Percentiles rank a stretch among this genome's conserved stretches.
These are phyloP conservation scores for Lyophyllum semitale DNA, from an alignment of 768 basidiomycete species.

Conservation along the genomic window DNA sequence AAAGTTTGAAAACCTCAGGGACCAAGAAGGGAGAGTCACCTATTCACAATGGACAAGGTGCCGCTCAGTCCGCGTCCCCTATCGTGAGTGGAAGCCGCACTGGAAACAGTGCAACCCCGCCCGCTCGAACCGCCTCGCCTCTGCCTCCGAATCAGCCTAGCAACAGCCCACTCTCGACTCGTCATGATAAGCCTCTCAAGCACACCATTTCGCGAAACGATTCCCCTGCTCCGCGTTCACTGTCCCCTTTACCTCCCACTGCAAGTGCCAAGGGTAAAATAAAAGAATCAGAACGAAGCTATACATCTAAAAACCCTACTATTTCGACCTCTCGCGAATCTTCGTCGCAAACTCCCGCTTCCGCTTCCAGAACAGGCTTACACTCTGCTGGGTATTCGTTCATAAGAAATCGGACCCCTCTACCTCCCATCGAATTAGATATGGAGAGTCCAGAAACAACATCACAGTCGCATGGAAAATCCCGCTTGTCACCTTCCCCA, in stretches of 20 bases:
- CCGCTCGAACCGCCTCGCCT: neutral
- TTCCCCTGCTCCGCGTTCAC: neutral
- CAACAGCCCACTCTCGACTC: neutral
- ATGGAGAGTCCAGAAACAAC: conserved; percentile 17
- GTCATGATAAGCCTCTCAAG: neutral
- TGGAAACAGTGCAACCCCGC: neutral
- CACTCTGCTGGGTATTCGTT: conserved; percentile 35
- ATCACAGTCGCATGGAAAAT: conserved; percentile 14
- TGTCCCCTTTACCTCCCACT: neutral
- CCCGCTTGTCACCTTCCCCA: conserved; percentile 27
- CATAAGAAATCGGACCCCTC: conserved; percentile 29
- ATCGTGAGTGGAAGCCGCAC: neutral
- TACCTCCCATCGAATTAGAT: conserved; percentile 44
- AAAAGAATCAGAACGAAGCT: conserved; percentile 1
- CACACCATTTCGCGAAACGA: neutral
- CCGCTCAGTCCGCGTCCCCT: neutral
- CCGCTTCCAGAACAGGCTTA: neutral
- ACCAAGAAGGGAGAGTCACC: conserved; percentile 22
- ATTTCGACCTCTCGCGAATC: conserved; percentile 13
- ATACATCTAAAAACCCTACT: neutral
- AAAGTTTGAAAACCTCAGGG: conserved; percentile 19
- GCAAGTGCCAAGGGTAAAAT: conserved; percentile 7
- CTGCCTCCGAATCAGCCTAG: neutral
- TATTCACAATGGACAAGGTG: conserved; percentile 1
- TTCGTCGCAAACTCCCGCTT: conserved; percentile 27